Conservation (phyloP, 2,329 filamentous ascomycete genomes). For the Neoscytalidium dimidiatum region DNA sequence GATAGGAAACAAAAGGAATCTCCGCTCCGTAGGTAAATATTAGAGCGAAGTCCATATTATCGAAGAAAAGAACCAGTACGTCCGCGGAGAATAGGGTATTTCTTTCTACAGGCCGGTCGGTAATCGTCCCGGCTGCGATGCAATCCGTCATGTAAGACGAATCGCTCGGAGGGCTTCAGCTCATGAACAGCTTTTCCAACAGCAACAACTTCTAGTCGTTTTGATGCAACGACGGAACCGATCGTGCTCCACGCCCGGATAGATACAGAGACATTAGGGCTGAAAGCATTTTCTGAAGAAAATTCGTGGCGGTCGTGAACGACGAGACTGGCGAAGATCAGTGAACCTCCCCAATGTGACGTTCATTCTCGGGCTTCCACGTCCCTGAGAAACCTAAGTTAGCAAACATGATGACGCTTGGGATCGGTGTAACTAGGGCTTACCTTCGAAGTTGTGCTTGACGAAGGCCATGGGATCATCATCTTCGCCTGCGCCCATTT, state of each 20-base stretch:
- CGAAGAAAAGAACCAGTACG: neutral
- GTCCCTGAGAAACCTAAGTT: constrained; percentile 57
- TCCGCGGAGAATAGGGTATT: neutral
- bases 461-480: constrained; percentile 98
- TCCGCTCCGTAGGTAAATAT: neutral
- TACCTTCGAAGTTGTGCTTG: constrained; percentile 94
- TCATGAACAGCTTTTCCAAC: neutral
- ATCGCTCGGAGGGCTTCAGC: neutral
- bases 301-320: constrained; percentile 19
- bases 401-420: constrained; percentile 1
- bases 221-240: neutral
- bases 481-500: constrained; percentile 86
- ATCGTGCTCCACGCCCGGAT: constrained; percentile 11
- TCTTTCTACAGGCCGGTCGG: neutral
- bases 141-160: neutral
- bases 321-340: neutral
- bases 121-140: neutral
- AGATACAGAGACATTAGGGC: constrained; percentile 11
- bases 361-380: constrained; percentile 73
- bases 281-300: constrained; percentile 14
- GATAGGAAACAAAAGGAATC: neutral
- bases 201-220: neutral
- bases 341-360: constrained; percentile 61
- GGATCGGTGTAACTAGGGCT: constrained; percentile 29
- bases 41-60: constrained; percentile 2